phyloP scores from a whole-genome alignment of 495 filamentous ascomycete genomes.

The Neurospora sp. region DNA sequence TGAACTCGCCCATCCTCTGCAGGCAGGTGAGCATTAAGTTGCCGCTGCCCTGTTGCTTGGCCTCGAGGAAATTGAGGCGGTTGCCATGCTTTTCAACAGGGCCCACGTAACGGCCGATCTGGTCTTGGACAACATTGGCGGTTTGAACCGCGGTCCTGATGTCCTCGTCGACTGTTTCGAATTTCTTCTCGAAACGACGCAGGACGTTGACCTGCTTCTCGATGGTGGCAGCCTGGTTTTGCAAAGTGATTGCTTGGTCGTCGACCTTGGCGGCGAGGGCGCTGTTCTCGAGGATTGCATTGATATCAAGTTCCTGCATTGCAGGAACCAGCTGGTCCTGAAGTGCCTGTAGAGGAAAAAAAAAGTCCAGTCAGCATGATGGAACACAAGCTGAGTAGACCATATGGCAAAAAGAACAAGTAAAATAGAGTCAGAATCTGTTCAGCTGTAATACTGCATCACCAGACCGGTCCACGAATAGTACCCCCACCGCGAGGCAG shows the following conservation, averaged over 20 bases:
- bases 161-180: background rate
- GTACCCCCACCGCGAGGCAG: background rate
- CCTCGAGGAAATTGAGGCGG: background rate
- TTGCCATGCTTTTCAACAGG: background rate
- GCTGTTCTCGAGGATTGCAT: background rate
- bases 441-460: background rate
- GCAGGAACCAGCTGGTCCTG: background rate
- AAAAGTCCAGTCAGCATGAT: background rate
- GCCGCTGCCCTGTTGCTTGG: background rate
- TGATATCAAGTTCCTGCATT: background rate
- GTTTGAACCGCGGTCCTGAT: background rate
- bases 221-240: background rate
- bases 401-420: background rate
- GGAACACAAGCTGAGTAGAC: background rate
- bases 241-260: background rate
- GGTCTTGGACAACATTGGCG: background rate
- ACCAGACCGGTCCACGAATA: background rate
- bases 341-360: background rate
- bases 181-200: background rate
- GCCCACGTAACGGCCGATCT: background rate
- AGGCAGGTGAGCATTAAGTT: background rate
- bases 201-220: background rate
- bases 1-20: background rate
- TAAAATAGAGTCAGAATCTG: background rate
- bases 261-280: background rate